A percentile compares a stretch with the other conserved stretches of the same genome.
phyloP scores from a whole-genome alignment of 345 rosid species.

The Lumnitzera racemosa region DNA sequence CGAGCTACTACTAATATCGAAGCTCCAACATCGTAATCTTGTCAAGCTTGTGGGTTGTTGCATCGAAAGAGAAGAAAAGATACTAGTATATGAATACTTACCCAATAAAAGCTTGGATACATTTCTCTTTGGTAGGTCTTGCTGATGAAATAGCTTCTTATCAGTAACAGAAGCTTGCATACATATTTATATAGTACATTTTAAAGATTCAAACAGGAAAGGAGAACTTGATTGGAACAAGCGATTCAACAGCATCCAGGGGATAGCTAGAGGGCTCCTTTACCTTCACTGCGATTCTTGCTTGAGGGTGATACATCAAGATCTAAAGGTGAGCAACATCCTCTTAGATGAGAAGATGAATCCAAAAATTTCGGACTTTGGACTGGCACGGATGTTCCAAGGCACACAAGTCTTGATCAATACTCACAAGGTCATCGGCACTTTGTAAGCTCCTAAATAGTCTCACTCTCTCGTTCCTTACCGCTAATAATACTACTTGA shows the following conservation, averaged over 20 bases:
- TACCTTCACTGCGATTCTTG: conserved; percentile 33
- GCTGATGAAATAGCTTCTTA: no score
- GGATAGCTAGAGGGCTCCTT: conserved; percentile 26
- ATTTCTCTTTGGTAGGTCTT: conserved; percentile 17
- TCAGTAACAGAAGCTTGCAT: no score
- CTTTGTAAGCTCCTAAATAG: no score
- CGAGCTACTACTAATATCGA: no score
- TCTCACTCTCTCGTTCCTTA: no score
- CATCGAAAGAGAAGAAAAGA: no score
- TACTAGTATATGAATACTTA: conserved; percentile 53
- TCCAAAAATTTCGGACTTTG: conserved; percentile 37
- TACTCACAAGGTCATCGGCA: conserved; percentile 24
- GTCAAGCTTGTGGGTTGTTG: no score
- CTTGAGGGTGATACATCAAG: conserved; percentile 25
- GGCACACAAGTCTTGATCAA: conserved; percentile 11
- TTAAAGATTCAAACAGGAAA: conserved; percentile 11
- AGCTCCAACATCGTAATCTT: conserved; percentile 60
- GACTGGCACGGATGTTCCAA: conserved; percentile 21
- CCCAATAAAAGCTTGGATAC: conserved; percentile 27
- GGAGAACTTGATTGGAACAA: conserved; percentile 16
- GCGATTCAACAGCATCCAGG: conserved; percentile 19
- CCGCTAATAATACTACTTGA: conserved; percentile 19
- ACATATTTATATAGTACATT: neutral
- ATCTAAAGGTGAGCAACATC: conserved; percentile 27
- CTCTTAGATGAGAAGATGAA: conserved; percentile 25